These are phyloP conservation scores for Lasiodiplodia hormozganensis DNA, from an alignment of 2,329 filamentous ascomycete genomes.

Conservation along the genomic window DNA sequence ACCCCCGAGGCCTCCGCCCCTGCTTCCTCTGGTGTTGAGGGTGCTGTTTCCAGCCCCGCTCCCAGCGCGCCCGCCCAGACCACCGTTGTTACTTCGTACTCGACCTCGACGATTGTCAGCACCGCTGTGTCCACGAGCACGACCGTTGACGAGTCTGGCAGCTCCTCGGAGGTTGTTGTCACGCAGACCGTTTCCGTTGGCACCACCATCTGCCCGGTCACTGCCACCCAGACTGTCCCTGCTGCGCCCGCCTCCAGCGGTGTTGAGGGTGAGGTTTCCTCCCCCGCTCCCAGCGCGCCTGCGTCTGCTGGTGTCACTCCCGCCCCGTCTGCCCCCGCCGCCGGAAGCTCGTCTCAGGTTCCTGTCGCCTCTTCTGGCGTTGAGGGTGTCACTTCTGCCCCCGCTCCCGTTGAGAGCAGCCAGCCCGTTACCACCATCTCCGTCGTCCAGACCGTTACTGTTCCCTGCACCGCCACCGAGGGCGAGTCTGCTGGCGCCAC, in stretches of 20 bases:
- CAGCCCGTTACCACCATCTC: slow-evolving; percentile 50
- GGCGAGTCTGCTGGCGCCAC: slow-evolving; percentile 39
- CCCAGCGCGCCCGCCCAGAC: slow-evolving; percentile 25
- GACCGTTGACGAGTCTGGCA: slow-evolving; percentile 11
- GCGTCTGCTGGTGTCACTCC: slow-evolving; percentile 34
- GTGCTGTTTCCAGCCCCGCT: not conserved
- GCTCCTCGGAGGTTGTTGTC: slow-evolving; percentile 28
- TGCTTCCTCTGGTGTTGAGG: slow-evolving; percentile 15
- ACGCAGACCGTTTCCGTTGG: slow-evolving; percentile 18
- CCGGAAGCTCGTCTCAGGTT: slow-evolving; percentile 1
- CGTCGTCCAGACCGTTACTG: slow-evolving; percentile 45
- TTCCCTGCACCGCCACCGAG: slow-evolving; percentile 45
- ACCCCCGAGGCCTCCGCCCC: not conserved
- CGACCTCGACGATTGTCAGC: slow-evolving; percentile 40
- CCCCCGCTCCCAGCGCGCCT: slow-evolving; percentile 28
- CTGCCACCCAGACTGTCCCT: slow-evolving; percentile 31
- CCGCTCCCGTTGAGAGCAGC: slow-evolving; percentile 11
- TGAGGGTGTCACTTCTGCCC: slow-evolving; percentile 11
- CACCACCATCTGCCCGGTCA: slow-evolving; percentile 32
- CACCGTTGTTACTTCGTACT: slow-evolving; percentile 42
- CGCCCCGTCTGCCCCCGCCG: slow-evolving; percentile 10
- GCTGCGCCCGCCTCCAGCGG: slow-evolving; percentile 11
- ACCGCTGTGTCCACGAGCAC: not conserved
- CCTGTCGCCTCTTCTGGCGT: slow-evolving; percentile 4
- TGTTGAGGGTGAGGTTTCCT: slow-evolving; percentile 1